phyloP scores from a whole-genome alignment of 2,329 filamentous ascomycete species.

The Hypoxylon rubiginosum region DNA sequence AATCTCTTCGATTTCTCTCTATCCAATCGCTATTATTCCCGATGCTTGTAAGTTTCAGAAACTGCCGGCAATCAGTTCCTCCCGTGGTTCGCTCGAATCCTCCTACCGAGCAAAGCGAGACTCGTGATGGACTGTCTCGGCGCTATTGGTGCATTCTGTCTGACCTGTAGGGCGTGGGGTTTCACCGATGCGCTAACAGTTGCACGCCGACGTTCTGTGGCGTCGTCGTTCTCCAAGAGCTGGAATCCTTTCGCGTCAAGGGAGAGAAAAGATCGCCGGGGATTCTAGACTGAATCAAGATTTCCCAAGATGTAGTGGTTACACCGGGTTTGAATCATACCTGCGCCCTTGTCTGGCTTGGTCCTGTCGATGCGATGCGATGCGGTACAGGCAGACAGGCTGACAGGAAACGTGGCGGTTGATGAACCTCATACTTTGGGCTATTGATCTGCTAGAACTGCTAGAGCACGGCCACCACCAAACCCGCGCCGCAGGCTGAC shows the following conservation, averaged over 20 bases:
- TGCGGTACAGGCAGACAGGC: no score
- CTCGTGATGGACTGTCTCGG: constrained; percentile 2
- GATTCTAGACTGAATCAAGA: constrained; percentile 12
- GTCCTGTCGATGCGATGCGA: not conserved
- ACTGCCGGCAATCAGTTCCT: constrained; percentile 1
- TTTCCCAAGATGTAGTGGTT: not conserved
- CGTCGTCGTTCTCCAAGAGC: not conserved
- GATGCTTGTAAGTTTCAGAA: constrained; percentile 10
- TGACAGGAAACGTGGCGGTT: not conserved
- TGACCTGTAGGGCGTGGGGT: not conserved
- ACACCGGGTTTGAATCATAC: not conserved
- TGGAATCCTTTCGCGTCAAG: not conserved
- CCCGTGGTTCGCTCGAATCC: constrained; percentile 16
- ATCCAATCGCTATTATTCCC: constrained; percentile 6
- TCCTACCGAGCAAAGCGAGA: constrained; percentile 5
- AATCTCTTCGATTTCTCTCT: not conserved
- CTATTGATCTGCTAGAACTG: not conserved
- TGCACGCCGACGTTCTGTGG: not conserved
- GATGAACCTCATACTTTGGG: not conserved
- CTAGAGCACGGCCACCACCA: not conserved
- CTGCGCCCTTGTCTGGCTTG: constrained; percentile 12
- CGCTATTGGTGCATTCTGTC: constrained; percentile 1
- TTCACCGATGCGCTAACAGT: constrained; percentile 1
- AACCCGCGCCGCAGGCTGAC: constrained; percentile 10
- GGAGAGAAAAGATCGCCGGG: not conserved